A percentile compares a stretch with the other conserved stretches of the same genome.
These are phyloP conservation scores for Pycnococcus provasolii DNA, from an alignment of 139 green algal species.

Conservation along the genomic window DNA sequence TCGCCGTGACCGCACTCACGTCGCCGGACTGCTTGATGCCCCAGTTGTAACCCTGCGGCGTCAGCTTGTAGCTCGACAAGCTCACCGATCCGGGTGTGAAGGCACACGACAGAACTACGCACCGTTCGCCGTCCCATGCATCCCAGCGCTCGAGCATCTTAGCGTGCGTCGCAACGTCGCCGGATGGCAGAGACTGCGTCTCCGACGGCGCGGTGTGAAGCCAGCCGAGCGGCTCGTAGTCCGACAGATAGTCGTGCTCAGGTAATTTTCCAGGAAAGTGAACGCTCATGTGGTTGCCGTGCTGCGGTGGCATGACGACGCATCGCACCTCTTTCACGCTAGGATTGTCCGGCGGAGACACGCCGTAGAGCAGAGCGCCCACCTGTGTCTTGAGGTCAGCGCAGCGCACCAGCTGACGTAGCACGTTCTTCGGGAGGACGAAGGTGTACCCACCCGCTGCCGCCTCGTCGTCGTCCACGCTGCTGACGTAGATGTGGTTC, in stretches of 20 bases:
- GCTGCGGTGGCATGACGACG: constrained; percentile 94
- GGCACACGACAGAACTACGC: constrained; percentile 77
- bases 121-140: constrained; percentile 92
- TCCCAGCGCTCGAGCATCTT: constrained; percentile 87
- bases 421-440: constrained; percentile 97
- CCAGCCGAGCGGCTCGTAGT: constrained; percentile 97
- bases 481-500: constrained; percentile 99
- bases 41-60: constrained; percentile 59
- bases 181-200: constrained; percentile 73
- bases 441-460: constrained; percentile 77
- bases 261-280: constrained; percentile 73
- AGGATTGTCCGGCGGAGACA: constrained; percentile 90
- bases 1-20: constrained; percentile 32
- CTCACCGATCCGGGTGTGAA: constrained; percentile 93
- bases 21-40: constrained; percentile 65
- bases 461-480: constrained; percentile 81
- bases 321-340: constrained; percentile 89
- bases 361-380: constrained; percentile 77
- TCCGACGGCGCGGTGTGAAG: constrained; percentile 98
- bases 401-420: constrained; percentile 98
- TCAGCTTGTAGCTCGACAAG: constrained; percentile 96
- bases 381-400: constrained; percentile 94
- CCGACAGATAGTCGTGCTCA: constrained; percentile 89
- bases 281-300: constrained; percentile 87
- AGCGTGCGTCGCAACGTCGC: constrained; percentile 84